Conservation (phyloP, 176 grass and related monocot genomes). For the Bonia amplexicaulis region DNA sequence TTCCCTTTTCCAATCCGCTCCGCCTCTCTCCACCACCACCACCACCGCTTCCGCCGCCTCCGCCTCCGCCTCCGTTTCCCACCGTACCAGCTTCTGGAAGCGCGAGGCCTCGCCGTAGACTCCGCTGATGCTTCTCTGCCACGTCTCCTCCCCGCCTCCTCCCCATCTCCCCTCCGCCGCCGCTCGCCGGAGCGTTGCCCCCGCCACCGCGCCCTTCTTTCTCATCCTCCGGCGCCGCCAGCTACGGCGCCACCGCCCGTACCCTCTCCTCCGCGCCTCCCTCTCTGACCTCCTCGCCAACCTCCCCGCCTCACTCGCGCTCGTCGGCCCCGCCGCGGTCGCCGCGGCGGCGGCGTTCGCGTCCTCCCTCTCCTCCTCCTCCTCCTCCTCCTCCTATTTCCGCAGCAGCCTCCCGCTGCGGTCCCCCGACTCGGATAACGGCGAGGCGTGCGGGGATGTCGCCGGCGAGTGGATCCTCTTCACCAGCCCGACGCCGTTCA, state of each 20-base stretch:
- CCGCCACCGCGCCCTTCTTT: constrained; percentile 11
- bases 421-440: neutral
- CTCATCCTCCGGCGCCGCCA: constrained; percentile 20
- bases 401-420: neutral
- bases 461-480: constrained; percentile 82
- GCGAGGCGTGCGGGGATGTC: constrained; percentile 12
- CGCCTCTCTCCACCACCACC: constrained; percentile 35
- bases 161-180: neutral
- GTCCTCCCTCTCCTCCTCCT: constrained; percentile 22
- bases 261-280: constrained; percentile 28
- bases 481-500: constrained; percentile 88
- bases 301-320: constrained; percentile 51
- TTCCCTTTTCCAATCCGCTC: constrained; percentile 6
- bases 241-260: constrained; percentile 12
- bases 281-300: constrained; percentile 44
- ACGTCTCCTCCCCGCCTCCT: neutral
- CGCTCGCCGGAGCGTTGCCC: neutral
- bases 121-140: constrained; percentile 56
- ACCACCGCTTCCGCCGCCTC: neutral
- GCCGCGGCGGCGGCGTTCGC: constrained; percentile 39
- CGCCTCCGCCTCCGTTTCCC: neutral
- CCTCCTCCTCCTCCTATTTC: constrained; percentile 4
- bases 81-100: neutral
- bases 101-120: neutral
- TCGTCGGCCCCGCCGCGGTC: constrained; percentile 46